A percentile compares a stretch with the other conserved stretches of the same genome.
Evolutionary conservation across 75 land plant species (phyloP).

Genomic region (Cunninghamia lanceolata): DNA sequence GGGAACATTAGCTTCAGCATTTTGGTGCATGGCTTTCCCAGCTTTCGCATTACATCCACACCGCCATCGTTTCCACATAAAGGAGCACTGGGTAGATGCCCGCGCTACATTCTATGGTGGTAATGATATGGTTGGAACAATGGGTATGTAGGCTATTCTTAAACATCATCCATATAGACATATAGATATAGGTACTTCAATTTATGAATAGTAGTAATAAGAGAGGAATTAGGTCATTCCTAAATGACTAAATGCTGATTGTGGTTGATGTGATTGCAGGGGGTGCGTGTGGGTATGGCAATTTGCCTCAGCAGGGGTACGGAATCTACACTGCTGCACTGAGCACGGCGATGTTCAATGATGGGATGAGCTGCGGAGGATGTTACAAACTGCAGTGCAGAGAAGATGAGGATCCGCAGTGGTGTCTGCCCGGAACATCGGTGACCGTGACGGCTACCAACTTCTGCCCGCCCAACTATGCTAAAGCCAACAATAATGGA

Average conservation of each 20-base stretch:
- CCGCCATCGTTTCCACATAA: not conserved
- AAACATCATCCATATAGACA: too few relatives aligned
- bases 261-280: not conserved
- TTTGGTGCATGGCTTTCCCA: not conserved
- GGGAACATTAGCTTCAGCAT: not conserved
- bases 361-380: conserved; percentile 30
- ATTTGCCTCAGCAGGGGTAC: conserved; percentile 20
- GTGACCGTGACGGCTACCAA: conserved; percentile 19
- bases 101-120: not conserved
- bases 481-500: conserved; percentile 2
- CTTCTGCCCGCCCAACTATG: conserved; percentile 18
- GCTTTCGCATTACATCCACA: not conserved
- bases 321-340: conserved; percentile 28
- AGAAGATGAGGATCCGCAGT: not conserved
- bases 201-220: too few relatives aligned
- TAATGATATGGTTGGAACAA: not conserved
- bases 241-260: not conserved
- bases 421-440: conserved; percentile 13
- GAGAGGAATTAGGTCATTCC: too few relatives aligned
- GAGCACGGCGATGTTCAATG: conserved; percentile 24
- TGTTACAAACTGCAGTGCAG: conserved; percentile 25
- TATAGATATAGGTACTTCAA: too few relatives aligned
- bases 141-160: not conserved
- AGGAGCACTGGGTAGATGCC: not conserved
- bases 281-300: conserved; percentile 29